Evolutionary conservation across 2,329 filamentous ascomycete species (phyloP).

Genomic region (Kalaharituber pfeilii): DNA sequence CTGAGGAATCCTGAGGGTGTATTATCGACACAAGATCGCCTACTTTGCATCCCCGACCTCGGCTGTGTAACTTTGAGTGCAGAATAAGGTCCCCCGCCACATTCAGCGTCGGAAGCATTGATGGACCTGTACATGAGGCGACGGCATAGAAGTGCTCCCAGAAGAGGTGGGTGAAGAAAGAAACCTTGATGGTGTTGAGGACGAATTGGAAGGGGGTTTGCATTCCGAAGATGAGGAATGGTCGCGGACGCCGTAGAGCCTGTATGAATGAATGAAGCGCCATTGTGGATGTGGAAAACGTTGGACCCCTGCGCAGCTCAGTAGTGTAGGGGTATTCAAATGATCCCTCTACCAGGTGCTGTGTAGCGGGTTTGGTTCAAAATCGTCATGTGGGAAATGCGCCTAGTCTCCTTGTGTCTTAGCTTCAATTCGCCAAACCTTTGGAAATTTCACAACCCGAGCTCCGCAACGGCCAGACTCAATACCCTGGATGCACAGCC

Average conservation of each 20-base stretch:
- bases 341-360: no score
- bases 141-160: conserved; percentile 45
- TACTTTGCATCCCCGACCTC: conserved; percentile 50
- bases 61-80: conserved; percentile 48
- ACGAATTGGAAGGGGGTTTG: conserved; percentile 26
- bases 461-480: no score
- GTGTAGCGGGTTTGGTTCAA: no score
- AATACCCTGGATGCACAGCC: no score
- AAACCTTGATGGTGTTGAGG: conserved; percentile 32
- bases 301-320: no score
- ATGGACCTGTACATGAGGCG: conserved; percentile 49
- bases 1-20: conserved; percentile 48
- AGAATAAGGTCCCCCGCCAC: conserved; percentile 50
- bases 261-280: background rate
- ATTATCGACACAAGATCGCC: conserved; percentile 70
- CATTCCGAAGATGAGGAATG: background rate
- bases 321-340: no score
- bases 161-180: conserved; percentile 36
- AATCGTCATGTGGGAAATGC: no score
- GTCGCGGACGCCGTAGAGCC: background rate
- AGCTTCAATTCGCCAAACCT: no score
- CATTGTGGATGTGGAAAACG: no score
- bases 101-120: conserved; percentile 75
- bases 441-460: no score
- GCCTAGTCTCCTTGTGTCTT: no score